Conservation (phyloP, 164 flowering plant genomes). For the Tetracentron sinense region DNA sequence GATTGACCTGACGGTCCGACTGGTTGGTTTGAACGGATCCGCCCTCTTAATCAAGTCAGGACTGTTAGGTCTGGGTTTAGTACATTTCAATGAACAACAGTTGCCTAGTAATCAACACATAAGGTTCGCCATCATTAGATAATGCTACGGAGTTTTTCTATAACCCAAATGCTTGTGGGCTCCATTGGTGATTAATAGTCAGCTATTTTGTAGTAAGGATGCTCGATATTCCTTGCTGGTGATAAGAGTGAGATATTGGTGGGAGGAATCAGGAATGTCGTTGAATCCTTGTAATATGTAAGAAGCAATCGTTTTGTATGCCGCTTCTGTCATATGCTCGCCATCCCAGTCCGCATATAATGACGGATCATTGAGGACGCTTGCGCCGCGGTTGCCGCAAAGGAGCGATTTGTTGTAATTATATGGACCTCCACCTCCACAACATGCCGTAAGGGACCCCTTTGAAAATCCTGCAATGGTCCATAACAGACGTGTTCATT, state of each 20-base stretch:
- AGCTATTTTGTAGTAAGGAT: too few species aligned
- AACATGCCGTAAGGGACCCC: slow-evolving; percentile 20
- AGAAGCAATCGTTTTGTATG: slow-evolving; percentile 23
- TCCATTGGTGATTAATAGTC: too few species aligned
- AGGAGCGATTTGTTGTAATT: slow-evolving; percentile 10
- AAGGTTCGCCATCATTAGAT: too few species aligned
- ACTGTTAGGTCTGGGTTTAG: too few species aligned
- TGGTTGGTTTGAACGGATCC: too few species aligned
- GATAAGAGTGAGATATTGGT: not conserved
- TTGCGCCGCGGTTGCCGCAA: slow-evolving; percentile 11
- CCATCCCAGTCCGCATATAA: slow-evolving; percentile 37
- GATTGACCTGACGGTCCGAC: too few species aligned
- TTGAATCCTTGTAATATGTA: slow-evolving; percentile 23
- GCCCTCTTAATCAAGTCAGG: too few species aligned
- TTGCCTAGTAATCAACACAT: too few species aligned
- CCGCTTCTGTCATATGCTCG: slow-evolving; percentile 33
- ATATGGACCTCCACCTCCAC: slow-evolving; percentile 30
- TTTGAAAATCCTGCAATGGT: slow-evolving; percentile 14
- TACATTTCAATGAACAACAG: too few species aligned
- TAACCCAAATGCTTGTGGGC: too few species aligned
- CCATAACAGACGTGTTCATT: not conserved
- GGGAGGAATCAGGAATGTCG: slow-evolving; percentile 18
- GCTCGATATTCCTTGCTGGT: too few species aligned
- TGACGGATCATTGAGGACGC: slow-evolving; percentile 22
- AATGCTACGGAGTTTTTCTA: too few species aligned